Evolutionary conservation across 768 basidiomycete genomes (phyloP).

Genomic region (Coprinopsis marcescibilis): DNA sequence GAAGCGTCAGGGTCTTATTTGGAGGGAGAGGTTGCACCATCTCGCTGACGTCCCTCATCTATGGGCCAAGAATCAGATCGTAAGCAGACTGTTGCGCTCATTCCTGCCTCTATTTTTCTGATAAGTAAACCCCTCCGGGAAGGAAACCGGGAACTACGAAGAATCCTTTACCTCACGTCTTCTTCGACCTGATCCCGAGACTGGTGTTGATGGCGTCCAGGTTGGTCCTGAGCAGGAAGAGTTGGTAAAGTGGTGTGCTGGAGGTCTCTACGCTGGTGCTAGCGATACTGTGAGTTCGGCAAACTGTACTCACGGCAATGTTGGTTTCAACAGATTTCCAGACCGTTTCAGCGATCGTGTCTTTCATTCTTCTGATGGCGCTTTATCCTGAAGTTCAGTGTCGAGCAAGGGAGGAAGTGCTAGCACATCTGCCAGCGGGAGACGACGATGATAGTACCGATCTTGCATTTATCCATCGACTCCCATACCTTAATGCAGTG

Average conservation of each 20-base stretch:
- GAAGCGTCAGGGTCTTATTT: conserved; percentile 38
- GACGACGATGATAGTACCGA: conserved; percentile 16
- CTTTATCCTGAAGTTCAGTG: conserved; percentile 37
- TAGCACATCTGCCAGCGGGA: conserved; percentile 19
- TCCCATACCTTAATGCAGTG: conserved; percentile 30
- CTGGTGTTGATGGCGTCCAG: conserved; percentile 14
- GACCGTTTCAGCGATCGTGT: conserved; percentile 43
- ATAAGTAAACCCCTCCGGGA: background rate
- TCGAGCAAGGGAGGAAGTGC: conserved; percentile 36
- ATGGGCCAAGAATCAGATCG: conserved; percentile 43
- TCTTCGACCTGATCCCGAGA: conserved; percentile 22
- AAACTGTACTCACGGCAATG: background rate
- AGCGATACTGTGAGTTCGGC: conserved; percentile 30
- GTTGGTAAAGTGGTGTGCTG: conserved; percentile 45
- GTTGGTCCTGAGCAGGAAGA: conserved; percentile 35
- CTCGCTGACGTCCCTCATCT: conserved; percentile 34
- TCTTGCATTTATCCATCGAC: conserved; percentile 21
- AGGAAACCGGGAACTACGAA: conserved; percentile 26
- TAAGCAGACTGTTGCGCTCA: conserved; percentile 11
- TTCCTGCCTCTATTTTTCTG: background rate
- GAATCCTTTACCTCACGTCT: conserved; percentile 42
- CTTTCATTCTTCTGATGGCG: conserved; percentile 46
- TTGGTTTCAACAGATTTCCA: too few species aligned
- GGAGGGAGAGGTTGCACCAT: conserved; percentile 29
- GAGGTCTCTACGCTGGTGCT: conserved; percentile 43